phyloP scores from a whole-genome alignment of 2,329 filamentous ascomycete genomes.

The Claviceps quebecensis region DNA sequence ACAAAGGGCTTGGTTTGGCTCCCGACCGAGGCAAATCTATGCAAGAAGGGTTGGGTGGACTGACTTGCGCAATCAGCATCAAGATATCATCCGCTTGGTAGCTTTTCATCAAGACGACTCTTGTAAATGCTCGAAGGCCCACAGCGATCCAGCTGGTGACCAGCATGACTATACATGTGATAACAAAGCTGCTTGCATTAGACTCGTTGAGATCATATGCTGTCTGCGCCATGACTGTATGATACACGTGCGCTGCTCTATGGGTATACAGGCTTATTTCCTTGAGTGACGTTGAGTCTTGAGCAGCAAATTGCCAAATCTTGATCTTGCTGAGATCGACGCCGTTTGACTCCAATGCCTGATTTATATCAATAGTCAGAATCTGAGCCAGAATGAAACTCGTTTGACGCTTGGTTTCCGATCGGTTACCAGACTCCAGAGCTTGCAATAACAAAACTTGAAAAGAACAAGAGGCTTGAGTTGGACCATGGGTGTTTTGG shows the following conservation, averaged over 20 bases:
- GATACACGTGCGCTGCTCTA: background rate
- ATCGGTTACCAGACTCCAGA: too few relatives aligned
- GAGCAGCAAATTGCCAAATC: too few relatives aligned
- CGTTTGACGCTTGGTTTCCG: too few relatives aligned
- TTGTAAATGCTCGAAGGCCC: constrained; percentile 29
- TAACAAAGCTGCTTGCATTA: constrained; percentile 24
- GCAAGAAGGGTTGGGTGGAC: background rate
- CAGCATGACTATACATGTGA: constrained; percentile 23
- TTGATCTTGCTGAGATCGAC: too few relatives aligned
- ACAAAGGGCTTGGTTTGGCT: background rate
- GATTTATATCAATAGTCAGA: too few relatives aligned
- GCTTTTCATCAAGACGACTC: constrained; percentile 27
- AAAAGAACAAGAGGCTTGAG: too few relatives aligned
- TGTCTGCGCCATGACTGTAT: constrained; percentile 15
- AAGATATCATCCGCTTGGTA: constrained; percentile 39
- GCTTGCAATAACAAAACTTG: too few relatives aligned
- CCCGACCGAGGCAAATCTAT: background rate
- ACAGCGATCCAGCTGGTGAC: constrained; percentile 28
- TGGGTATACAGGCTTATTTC: too few relatives aligned
- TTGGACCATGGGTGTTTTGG: too few relatives aligned
- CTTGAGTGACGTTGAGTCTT: too few relatives aligned
- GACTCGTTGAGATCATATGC: constrained; percentile 21
- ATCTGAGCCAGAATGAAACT: too few relatives aligned
- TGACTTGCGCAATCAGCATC: constrained; percentile 35
- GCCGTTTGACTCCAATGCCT: too few relatives aligned